phyloP scores from a whole-genome alignment of 2,329 filamentous ascomycete genomes.

The Scedosporium minutisporum region DNA sequence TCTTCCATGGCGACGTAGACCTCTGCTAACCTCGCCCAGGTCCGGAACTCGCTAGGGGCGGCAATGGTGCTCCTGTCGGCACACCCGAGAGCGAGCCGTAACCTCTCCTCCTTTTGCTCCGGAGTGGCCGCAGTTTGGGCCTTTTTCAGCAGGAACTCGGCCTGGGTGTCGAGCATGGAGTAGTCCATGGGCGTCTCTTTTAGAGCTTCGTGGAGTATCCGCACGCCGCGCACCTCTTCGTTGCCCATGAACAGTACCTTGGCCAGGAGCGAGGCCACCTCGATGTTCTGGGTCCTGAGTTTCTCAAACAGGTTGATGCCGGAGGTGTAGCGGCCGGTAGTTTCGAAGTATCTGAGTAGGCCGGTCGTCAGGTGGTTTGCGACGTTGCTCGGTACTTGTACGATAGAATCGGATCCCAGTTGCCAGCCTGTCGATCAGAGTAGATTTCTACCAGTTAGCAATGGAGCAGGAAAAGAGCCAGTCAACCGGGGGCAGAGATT shows the following conservation, averaged over 20 bases:
- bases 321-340: slow-evolving; percentile 85
- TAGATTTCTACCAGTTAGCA: slow-evolving; percentile 1
- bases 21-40: slow-evolving; percentile 88
- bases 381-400: slow-evolving; percentile 93
- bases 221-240: slow-evolving; percentile 92
- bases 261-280: slow-evolving; percentile 86
- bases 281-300: slow-evolving; percentile 77
- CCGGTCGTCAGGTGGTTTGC: slow-evolving; percentile 94
- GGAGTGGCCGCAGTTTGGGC: slow-evolving; percentile 46
- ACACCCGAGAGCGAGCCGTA: slow-evolving; percentile 81
- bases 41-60: slow-evolving; percentile 92
- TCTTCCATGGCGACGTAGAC: slow-evolving; percentile 91
- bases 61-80: slow-evolving; percentile 92
- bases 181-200: slow-evolving; percentile 96
- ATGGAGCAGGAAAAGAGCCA: not conserved
- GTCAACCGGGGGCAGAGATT: not conserved
- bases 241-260: slow-evolving; percentile 90
- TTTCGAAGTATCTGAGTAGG: slow-evolving; percentile 87
- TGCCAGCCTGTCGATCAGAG: slow-evolving; percentile 60
- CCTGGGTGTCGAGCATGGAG: slow-evolving; percentile 88
- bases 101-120: slow-evolving; percentile 53
- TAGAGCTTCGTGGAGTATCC: slow-evolving; percentile 76
- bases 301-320: slow-evolving; percentile 98
- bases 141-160: slow-evolving; percentile 83
- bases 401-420: slow-evolving; percentile 89